Base-by-base conservation (phyloP, 2,329 filamentous ascomycete genomes). In the Dactylellina sp. region DNA sequence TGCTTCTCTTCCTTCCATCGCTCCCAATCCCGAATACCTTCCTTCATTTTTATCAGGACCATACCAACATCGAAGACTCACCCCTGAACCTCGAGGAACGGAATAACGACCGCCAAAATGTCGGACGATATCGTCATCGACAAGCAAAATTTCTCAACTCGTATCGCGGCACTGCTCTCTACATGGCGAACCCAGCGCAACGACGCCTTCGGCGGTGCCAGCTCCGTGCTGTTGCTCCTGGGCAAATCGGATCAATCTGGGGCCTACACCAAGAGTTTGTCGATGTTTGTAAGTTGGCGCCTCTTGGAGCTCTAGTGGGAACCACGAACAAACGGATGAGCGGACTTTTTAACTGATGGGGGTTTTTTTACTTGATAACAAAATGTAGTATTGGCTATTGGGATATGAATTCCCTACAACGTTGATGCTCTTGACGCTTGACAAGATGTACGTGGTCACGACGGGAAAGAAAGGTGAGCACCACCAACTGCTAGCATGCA, bases 391-490 rank as follows among this genome's bases (percentile, higher is more conserved):
- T 83, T 99, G 96, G 96, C 86, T 99, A 63, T 87, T 99, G 75
- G 95, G 95, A 79, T 99, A 99, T 85, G 95, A 99, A 82, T 99
- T 99, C 80, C 95, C 95, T 35, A 93, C 94, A 40, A 99, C 95
- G 0, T 85, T 99, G 76, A 92, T 99, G 85, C 86, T 99, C 59
- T 89, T 99, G 81, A 98, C 94, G 0, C 84, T 89, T 75, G 95
- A 98, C 75, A 88, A 89, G 50, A 85, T 98, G 78, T 96, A 95
- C 83, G 90, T 98, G 71, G 89, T 99, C 77, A 99, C 95, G 5
- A 99, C 95, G 4, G 90, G 92, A 71, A 99, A 99, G 84, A 99
- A 99, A 88, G 94, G 93, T 96, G 81, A 76, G n/a, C 44, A 16
- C 6, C 22, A 71, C 40, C 14, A 18, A 18, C 53, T 50, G 32